Evolutionary conservation across 2,329 filamentous ascomycete species (phyloP), one percentile per base, ranked within the genome.

Genomic region (Diaporthe caulivora): DNA sequence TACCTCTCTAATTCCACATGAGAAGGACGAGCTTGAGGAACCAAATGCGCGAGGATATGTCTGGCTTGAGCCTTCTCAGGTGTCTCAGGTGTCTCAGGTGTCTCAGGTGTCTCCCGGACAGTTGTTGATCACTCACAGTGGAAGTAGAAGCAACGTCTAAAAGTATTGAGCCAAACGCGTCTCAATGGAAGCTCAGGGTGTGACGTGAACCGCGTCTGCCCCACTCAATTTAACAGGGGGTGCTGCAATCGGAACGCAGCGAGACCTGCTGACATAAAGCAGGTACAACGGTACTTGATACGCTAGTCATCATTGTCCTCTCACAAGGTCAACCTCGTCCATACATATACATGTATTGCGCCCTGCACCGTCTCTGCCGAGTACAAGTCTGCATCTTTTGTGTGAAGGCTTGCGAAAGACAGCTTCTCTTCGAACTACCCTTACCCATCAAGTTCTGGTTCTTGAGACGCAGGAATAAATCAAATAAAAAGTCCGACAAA

Each of bases 151-250:
- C n/a, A 62, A 58, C 54, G 31, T 53, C 64, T n/a, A 53, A 70
- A 70, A 70, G 49, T 62, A 51, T 29, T 24, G 62, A 24, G 62
- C 62, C 31, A 18, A 37, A 73, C 65, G 65, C 65, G 71, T 70
- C 57, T 53, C 47, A 44, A 29, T 55, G 26, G 47, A 15, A 65
- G 49, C 37, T 34, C 29, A 64, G 18, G 70, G 40, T 40, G 65
- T 70, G 69, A 71, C 69, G 69, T 71, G 69, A 70, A 70, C 42
- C 71, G 71, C 71, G 71, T 70, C 37, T 53, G 71, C 55, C 65
- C 71, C 71, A 73, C 71, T 64, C 71, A 72, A 73, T 70, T 70
- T 70, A 73, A n/a, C 64, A 70, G 37, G 55, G 49, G 64, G 62
- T 31, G 15, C 31, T 49, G 53, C 40, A 40, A 34, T 29, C 26